Evolutionary conservation across 2,329 filamentous ascomycete genomes (phyloP).

Genomic region (Diplodia seriata): DNA sequence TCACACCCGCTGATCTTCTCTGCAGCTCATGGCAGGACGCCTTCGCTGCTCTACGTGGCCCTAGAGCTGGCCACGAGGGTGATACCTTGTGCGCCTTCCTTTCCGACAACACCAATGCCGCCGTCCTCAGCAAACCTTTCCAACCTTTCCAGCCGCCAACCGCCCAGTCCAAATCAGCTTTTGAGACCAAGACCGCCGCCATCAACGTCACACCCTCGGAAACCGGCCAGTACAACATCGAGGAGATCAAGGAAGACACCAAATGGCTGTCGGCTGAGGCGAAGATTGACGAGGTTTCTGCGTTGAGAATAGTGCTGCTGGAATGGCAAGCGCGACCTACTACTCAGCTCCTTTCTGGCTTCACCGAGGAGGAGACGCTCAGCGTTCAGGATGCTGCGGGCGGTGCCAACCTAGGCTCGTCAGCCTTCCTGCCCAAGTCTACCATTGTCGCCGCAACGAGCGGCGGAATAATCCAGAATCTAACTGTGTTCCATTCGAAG

Average conservation of each 20-base stretch:
- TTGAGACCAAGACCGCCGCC: conserved; percentile 84
- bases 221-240: conserved; percentile 73
- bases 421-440: conserved; percentile 50
- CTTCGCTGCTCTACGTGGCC: conserved; percentile 61
- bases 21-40: conserved; percentile 66
- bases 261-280: conserved; percentile 83
- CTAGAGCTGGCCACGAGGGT: conserved; percentile 51
- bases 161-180: conserved; percentile 70
- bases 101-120: conserved; percentile 70
- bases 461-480: conserved; percentile 33
- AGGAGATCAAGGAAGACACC: conserved; percentile 82
- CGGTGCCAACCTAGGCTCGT: conserved; percentile 67
- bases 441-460: conserved; percentile 49
- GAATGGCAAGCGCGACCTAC: conserved; percentile 85
- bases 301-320: conserved; percentile 78
- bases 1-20: conserved; percentile 48
- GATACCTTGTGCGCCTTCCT: conserved; percentile 69
- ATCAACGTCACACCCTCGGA: conserved; percentile 79
- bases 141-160: conserved; percentile 70
- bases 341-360: conserved; percentile 71
- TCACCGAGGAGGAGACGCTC: conserved; percentile 78
- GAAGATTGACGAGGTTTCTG: conserved; percentile 79
- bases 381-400: conserved; percentile 78
- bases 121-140: conserved; percentile 72
- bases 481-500: conserved; percentile 63